Percentiles rank a stretch among this genome's conserved stretches.
These are phyloP conservation scores for Acanthamoeba healyi DNA, from an alignment of 208 protist species.

Conservation along the genomic window DNA sequence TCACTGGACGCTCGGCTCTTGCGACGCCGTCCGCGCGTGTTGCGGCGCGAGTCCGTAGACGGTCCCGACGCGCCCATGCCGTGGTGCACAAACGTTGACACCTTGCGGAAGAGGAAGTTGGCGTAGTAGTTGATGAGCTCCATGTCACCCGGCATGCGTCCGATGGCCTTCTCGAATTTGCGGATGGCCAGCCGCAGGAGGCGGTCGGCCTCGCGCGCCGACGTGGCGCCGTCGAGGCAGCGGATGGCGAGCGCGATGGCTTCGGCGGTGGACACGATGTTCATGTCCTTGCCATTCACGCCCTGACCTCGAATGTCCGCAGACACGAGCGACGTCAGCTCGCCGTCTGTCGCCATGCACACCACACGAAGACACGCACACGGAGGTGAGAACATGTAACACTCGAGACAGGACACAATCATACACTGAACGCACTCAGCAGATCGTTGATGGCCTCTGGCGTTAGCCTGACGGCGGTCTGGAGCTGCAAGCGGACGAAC, in stretches of 20 bases:
- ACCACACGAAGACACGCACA: no score
- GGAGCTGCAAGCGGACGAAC: slow-evolving; percentile 33
- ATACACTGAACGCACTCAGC: neutral
- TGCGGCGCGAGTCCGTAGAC: neutral
- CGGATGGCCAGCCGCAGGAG: slow-evolving; percentile 70
- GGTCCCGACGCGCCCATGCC: slow-evolving; percentile 21
- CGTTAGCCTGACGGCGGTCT: slow-evolving; percentile 19
- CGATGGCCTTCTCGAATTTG: slow-evolving; percentile 72
- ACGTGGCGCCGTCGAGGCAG: slow-evolving; percentile 66
- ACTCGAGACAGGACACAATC: neutral
- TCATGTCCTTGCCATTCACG: slow-evolving; percentile 69
- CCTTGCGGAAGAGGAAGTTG: slow-evolving; percentile 61
- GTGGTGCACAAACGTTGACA: slow-evolving; percentile 17
- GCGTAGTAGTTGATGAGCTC: slow-evolving; percentile 78
- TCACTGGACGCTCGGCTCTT: neutral
- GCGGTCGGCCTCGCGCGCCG: slow-evolving; percentile 34
- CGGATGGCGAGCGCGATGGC: slow-evolving; percentile 65
- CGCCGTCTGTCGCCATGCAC: neutral
- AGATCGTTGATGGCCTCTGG: slow-evolving; percentile 65
- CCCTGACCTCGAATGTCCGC: slow-evolving; percentile 50
- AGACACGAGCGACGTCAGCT: slow-evolving; percentile 51
- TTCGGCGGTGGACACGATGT: slow-evolving; percentile 71
- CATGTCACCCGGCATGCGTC: slow-evolving; percentile 64
- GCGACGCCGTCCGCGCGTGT: neutral
- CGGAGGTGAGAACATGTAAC: neutral